These are phyloP conservation scores for Metarhizium robertsii DNA, from an alignment of 2,329 filamentous ascomycete genomes.

Conservation along the genomic window DNA sequence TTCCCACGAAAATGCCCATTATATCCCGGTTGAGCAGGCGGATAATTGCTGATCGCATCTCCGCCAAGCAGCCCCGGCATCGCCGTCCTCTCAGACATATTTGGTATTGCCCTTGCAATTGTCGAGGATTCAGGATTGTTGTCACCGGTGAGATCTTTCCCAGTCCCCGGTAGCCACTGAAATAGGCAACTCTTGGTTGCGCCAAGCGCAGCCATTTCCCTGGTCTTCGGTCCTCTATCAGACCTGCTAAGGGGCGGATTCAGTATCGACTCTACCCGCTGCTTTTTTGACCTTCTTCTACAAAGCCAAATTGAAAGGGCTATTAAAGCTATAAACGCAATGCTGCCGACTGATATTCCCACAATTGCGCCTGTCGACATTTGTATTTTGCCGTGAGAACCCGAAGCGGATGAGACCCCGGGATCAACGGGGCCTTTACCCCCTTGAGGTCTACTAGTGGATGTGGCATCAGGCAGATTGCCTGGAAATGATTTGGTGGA, in stretches of 20 bases:
- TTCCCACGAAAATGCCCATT: neutral
- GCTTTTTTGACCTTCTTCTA: constrained; percentile 25
- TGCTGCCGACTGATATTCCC: constrained; percentile 40
- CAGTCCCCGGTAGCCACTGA: constrained; percentile 15
- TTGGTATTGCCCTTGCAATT: neutral
- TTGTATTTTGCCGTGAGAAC: neutral
- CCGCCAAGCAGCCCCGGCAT: neutral
- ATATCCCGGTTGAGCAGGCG: neutral
- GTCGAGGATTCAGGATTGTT: neutral
- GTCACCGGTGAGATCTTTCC: constrained; percentile 9
- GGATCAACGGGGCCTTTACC: neutral
- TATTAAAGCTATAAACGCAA: constrained; percentile 32
- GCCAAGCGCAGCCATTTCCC: constrained; percentile 10
- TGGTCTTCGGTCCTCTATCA: constrained; percentile 10
- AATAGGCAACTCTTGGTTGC: neutral
- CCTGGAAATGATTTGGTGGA: neutral
- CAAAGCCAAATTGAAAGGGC: constrained; percentile 42
- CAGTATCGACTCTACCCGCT: neutral
- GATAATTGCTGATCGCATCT: neutral
- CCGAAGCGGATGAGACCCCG: neutral
- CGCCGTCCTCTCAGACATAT: neutral
- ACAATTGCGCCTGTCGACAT: constrained; percentile 30
- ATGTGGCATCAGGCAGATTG: neutral
- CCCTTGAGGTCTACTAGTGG: neutral
- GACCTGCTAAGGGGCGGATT: constrained; percentile 16